Evolutionary conservation across 2,329 filamentous ascomycete species (phyloP), one percentile per base, ranked within the genome.

Genomic region (Raffaelea deltoideospora): DNA sequence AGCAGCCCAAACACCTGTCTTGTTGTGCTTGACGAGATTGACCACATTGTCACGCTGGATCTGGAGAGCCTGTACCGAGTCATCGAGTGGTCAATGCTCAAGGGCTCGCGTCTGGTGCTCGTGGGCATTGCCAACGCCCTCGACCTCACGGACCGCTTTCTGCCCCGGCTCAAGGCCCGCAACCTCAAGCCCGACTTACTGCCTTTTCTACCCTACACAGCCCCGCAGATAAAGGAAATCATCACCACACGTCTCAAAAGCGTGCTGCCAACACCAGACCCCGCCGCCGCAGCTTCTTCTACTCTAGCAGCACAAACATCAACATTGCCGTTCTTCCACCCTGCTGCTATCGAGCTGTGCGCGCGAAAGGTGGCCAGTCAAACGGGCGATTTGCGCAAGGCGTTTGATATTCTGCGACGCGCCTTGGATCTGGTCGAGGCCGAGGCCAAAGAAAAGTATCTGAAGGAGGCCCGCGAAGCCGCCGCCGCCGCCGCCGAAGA

Each of bases 61-160:
- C 64, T 90, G 40, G 85, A 92, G 47, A 79, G 90, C 37, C 65
- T 98, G 13, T 95, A 96, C 59, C 81, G 76, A 43, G 65, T 98
- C n/a, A 95, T 98, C 47, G 87, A 95, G 53, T 96, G 88, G 87
- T 92, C 90, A 2, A 64, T 98, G 50, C 74, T 84, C 43, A 76
- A 76, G 44, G 72, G 73, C 2, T 95, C 90, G 0, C 75, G 73
- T 17, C 74, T 98, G 5, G 65, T 90, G 26, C 65, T 98, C 15
- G 72, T 98, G 34, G 90, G 90, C 33, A 94, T 98, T 50, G 90
- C 90, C 47, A 98, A 98, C 51, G 90, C 90, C 4, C 67, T 98
- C 37, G 90, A 98, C 53, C 65, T 98, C 39, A 98, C 90, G 0
- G 90, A 96, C 53, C 82, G 90, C 10, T 94, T 95, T 48, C 68